Conservation (phyloP, 108 stramenopile species). For the Schizochytrium sp. region DNA sequence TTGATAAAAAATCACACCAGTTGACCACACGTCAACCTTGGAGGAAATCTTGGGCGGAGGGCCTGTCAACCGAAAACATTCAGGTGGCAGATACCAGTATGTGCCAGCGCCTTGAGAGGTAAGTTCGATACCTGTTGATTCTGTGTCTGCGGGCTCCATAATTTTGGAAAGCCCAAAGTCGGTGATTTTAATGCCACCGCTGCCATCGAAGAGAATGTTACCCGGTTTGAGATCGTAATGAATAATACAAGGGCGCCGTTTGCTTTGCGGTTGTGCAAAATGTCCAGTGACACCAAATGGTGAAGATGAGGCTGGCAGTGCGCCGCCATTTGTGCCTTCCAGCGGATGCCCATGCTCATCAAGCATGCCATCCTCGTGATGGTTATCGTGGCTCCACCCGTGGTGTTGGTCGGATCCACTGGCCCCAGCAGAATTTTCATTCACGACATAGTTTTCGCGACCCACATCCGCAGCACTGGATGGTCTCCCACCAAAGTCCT, state of each 20-base stretch:
- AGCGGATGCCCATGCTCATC: too few species aligned
- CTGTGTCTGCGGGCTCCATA: conserved; percentile 61
- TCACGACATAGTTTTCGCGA: neutral
- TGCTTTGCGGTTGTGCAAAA: neutral
- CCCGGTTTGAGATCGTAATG: conserved; percentile 98
- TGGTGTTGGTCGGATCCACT: too few species aligned
- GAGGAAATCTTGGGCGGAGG: conserved; percentile 76
- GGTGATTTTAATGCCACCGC: conserved; percentile 96
- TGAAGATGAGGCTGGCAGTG: too few species aligned
- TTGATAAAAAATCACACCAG: conserved; percentile 98
- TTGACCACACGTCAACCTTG: conserved; percentile 99
- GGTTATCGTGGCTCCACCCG: too few species aligned
- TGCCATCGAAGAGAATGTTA: conserved; percentile 93
- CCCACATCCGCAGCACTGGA: neutral
- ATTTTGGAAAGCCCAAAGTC: conserved; percentile 94
- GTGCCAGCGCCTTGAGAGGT: conserved; percentile 99
- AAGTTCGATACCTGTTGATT: conserved; percentile 90
- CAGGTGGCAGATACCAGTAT: conserved; percentile 99
- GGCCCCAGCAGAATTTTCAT: too few species aligned
- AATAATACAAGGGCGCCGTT: conserved; percentile 82
- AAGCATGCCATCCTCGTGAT: too few species aligned
- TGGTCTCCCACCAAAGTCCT: neutral
- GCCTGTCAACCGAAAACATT: conserved; percentile 83
- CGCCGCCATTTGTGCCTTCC: too few species aligned
- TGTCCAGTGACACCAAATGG: too few species aligned